phyloP scores from a whole-genome alignment of 768 basidiomycete species.

The Lentinula raphanica region DNA sequence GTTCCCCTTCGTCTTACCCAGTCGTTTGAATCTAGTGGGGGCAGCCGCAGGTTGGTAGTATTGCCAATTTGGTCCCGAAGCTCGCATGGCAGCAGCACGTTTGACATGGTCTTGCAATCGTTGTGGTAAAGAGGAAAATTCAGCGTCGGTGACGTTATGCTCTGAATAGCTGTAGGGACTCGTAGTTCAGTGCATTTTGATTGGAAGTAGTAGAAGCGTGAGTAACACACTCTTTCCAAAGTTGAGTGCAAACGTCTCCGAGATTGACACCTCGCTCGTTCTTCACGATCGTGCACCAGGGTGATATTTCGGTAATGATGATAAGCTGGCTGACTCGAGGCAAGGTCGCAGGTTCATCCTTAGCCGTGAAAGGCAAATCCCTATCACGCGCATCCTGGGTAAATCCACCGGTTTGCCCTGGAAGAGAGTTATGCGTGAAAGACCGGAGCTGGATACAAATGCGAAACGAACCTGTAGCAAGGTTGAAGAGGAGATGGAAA shows the following conservation, averaged over 20 bases:
- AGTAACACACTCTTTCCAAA: constrained; percentile 69
- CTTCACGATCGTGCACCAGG: constrained; percentile 75
- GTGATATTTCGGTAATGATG: constrained; percentile 54
- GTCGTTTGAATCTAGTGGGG: constrained; percentile 51
- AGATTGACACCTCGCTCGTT: constrained; percentile 73
- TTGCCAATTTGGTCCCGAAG: constrained; percentile 21
- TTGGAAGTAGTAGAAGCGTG: background rate
- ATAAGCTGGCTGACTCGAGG: constrained; percentile 57
- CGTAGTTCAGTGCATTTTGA: too few relatives aligned
- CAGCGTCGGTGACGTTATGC: constrained; percentile 58
- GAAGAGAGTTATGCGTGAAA: background rate
- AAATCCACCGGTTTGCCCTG: constrained; percentile 60
- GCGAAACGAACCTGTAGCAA: constrained; percentile 50
- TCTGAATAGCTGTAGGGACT: constrained; percentile 81
- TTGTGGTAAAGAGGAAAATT: constrained; percentile 54
- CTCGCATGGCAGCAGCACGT: constrained; percentile 44
- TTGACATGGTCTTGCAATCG: constrained; percentile 71
- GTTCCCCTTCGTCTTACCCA: constrained; percentile 39
- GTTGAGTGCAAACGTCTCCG: constrained; percentile 63
- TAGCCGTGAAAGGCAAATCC: constrained; percentile 46
- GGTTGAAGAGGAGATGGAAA: constrained; percentile 69
- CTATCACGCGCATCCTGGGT: constrained; percentile 55
- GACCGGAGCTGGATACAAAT: background rate
- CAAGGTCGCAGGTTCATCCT: constrained; percentile 66
- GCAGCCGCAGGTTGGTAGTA: constrained; percentile 48